These are phyloP conservation scores for Cladorrhinum sp. DNA, from an alignment of 2,329 filamentous ascomycete genomes.

Conservation along the genomic window DNA sequence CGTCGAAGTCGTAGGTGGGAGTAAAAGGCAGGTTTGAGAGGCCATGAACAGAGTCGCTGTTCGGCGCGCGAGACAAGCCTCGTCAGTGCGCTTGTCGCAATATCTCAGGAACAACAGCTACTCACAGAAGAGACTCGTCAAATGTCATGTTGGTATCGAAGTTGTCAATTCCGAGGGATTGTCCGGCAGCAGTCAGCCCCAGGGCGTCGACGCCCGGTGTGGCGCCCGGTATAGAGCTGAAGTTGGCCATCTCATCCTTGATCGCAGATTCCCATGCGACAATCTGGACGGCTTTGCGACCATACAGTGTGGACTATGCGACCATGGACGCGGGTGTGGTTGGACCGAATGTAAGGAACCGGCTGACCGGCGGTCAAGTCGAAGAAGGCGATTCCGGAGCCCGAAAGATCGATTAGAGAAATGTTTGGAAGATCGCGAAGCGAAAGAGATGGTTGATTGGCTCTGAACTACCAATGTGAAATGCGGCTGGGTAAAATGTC, in stretches of 20 bases:
- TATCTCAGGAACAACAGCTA: slow-evolving; percentile 13
- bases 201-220: slow-evolving; percentile 44
- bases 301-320: slow-evolving; percentile 10
- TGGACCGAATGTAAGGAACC: neutral
- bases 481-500: neutral
- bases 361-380: neutral
- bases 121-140: slow-evolving; percentile 57
- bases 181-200: slow-evolving; percentile 40
- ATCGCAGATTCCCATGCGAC: neutral
- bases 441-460: neutral
- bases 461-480: neutral
- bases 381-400: neutral
- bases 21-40: slow-evolving; percentile 51
- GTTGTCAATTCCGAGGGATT: slow-evolving; percentile 44
- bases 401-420: neutral
- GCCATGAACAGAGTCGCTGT: slow-evolving; percentile 43
- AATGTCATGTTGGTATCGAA: slow-evolving; percentile 54
- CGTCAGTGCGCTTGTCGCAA: neutral
- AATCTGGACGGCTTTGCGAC: neutral
- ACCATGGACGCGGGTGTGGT: neutral
- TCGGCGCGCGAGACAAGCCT: neutral
- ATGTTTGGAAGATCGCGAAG: neutral
- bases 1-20: slow-evolving; percentile 57
- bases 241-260: slow-evolving; percentile 50
- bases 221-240: slow-evolving; percentile 53